Base-by-base conservation (phyloP, 257 asterid species). In the Solanum lignicaule region DNA sequence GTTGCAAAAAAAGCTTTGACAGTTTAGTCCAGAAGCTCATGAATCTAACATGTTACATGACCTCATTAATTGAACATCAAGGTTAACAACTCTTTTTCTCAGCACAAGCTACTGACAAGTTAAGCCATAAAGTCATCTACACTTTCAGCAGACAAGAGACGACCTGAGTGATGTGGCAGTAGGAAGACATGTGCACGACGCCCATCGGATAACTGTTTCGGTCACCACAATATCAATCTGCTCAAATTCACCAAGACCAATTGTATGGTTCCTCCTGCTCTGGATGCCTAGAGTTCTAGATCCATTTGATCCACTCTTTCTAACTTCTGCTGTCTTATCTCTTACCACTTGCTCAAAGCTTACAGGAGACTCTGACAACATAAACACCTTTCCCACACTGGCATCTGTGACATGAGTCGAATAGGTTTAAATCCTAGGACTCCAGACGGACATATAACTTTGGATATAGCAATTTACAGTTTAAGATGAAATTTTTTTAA, bases 121-220 rank as follows among this genome's bases (percentile, higher is more conserved):
- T 41, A 83, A 21, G 27, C 60, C 27, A 38, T 71, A 29, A 82
- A 62, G 76, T 83, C 84, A 23, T 46, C 65, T 55, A 18, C 46
- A 52, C 87, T 83, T 83, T 89, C 89, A 94, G 87, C 97, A 95
- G 43, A 95, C 97, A 16, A 95, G 96, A 36, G 97, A 94, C n/a
- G 94, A 92, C 92, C 96, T 90, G 71, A 94, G 93, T 13, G 98
- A 93, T 46, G 93, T 90, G 39, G 95, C 90, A 5, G 95, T 94
- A 2, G 96, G 93, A 72, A 94, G 96, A 88, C 91, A 83, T 3
- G 97, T 91, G 91, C 98, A 95, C 0, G 98, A 95, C 14, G 96
- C 96, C 98, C 98, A 95, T 48, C 97, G 94, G 84, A 95, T 95
- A 43, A 95, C 95, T 58, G 98, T 93, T 84, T 93, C 97, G 6